Base-by-base conservation (phyloP, 768 basidiomycete genomes). In the Mycena vitilis region DNA sequence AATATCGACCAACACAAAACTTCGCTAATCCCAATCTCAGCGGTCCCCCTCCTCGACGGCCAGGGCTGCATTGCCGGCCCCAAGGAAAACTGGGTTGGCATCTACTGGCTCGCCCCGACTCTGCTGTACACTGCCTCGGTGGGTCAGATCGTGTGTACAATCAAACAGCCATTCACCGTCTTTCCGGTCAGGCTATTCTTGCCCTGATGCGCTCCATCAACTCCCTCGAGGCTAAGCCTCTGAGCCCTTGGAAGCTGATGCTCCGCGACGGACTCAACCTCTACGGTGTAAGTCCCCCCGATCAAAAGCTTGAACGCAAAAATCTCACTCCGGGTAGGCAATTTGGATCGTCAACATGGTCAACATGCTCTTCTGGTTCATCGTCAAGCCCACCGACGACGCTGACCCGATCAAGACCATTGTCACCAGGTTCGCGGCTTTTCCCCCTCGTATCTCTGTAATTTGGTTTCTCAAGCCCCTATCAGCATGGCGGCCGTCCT, bases 31-130 rank as follows among this genome's bases (percentile, higher is more conserved):
- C 44, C 20, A 6, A 15, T 13, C 44, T 12, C 76, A 91, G 91
- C 87, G 59, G 91, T 94, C 4, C 91, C 92, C 34, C 86, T 95
- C 36, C 71, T 78, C n/a, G 82, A 78, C 5, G 91, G 91, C 44
- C 94, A 95, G 74, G 94, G 94, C 0, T 95, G 94, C 79, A 95
- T 95, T 68, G 92, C 94, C 6, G 94, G 93, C 37, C 94, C 94
- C 22, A 89, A 89, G 71, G 79, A 86, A 71, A 89, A 86, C 78
- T 95, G 93, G 93, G 91, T 95, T 58, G 94, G 89, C 54, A 87
- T 95, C 71, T 95, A 95, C 83, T 95, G 94, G 94, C 78, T 91
- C 9, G 87, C 87, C 0, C 90, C 92, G 34, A 94, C 94, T 44
- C 48, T 93, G 44, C 85, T 94, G 23, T 93, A 91, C 81, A 87